Percentiles rank a stretch among this genome's conserved stretches.
Evolutionary conservation across 192 early-diverging fungal species (phyloP).

Genomic region (Coemansia sp.): DNA sequence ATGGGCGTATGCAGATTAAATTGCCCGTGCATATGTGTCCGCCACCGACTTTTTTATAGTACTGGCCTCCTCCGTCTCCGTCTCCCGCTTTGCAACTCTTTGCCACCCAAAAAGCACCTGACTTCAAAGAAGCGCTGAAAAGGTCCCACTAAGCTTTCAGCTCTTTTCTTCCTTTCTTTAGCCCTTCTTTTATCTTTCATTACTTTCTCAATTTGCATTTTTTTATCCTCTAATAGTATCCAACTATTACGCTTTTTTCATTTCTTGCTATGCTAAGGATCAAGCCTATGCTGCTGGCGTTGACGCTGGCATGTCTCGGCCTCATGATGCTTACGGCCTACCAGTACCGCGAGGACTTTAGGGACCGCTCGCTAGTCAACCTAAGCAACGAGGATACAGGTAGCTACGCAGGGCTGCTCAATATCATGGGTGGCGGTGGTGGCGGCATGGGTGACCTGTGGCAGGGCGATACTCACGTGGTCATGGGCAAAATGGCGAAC

Average conservation of each 20-base stretch:
- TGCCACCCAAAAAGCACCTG: neutral
- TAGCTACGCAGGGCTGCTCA: constrained; percentile 16
- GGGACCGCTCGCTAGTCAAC: constrained; percentile 33
- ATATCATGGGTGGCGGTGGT: constrained; percentile 19
- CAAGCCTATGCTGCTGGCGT: constrained; percentile 16
- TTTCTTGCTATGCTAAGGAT: constrained; percentile 27
- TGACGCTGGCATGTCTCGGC: constrained; percentile 18
- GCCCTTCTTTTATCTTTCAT: neutral
- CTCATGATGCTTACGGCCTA: constrained; percentile 29
- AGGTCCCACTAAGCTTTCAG: neutral
- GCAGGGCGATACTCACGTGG: constrained; percentile 54
- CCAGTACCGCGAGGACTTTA: constrained; percentile 41
- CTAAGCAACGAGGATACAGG: constrained; percentile 21
- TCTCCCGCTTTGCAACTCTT: neutral
- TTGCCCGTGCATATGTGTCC: neutral
- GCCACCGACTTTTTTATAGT: neutral
- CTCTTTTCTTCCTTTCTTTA: neutral
- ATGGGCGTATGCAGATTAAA: constrained; percentile 5
- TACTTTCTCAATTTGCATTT: neutral
- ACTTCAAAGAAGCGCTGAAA: too few species aligned
- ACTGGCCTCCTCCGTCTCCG: neutral
- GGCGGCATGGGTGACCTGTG: constrained; percentile 23
- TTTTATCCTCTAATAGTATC: neutral
- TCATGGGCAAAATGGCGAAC: constrained; percentile 72
- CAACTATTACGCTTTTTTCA: neutral